Evolutionary conservation across 1,139 yeast genomes (phyloP).

Genomic region (Debaryomycetaceae sp.): DNA sequence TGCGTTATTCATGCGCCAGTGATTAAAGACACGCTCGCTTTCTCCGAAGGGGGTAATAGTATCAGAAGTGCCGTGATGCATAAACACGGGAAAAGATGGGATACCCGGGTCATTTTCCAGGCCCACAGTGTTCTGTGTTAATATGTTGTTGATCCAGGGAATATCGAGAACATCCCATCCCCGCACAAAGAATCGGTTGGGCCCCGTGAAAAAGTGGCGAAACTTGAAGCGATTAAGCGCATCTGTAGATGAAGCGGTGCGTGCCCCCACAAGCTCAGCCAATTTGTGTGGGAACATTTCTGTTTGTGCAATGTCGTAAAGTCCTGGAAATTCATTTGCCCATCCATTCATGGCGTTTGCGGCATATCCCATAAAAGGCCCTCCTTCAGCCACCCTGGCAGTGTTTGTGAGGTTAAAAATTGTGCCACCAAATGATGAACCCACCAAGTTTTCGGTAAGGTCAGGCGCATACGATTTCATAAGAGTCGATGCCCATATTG

Average conservation of each 20-base stretch:
- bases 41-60: slow-evolving; percentile 10
- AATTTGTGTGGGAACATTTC: background rate
- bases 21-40: slow-evolving; percentile 6
- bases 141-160: slow-evolving; percentile 1
- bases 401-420: slow-evolving; percentile 14
- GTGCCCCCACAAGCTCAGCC: background rate
- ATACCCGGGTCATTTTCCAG: slow-evolving; percentile 1
- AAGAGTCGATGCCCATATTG: slow-evolving; percentile 27
- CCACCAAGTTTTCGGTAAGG: slow-evolving; percentile 12
- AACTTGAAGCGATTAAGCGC: background rate
- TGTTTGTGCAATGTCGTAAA: background rate
- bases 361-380: slow-evolving; percentile 15
- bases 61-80: slow-evolving; percentile 11
- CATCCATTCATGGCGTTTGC: slow-evolving; percentile 18
- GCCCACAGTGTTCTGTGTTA: slow-evolving; percentile 4
- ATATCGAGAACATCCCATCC: slow-evolving; percentile 9
- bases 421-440: slow-evolving; percentile 26
- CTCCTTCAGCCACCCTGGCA: slow-evolving; percentile 13
- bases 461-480: slow-evolving; percentile 24
- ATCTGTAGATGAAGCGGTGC: background rate
- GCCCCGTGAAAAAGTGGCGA: slow-evolving; percentile 9
- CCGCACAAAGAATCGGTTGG: slow-evolving; percentile 5
- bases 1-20: slow-evolving; percentile 9
- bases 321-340: slow-evolving; percentile 15
- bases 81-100: slow-evolving; percentile 13